A percentile compares a stretch with the other conserved stretches of the same genome.
Conservation (phyloP, 2,329 filamentous ascomycete genomes). For the Dactylonectria estremocensis region DNA sequence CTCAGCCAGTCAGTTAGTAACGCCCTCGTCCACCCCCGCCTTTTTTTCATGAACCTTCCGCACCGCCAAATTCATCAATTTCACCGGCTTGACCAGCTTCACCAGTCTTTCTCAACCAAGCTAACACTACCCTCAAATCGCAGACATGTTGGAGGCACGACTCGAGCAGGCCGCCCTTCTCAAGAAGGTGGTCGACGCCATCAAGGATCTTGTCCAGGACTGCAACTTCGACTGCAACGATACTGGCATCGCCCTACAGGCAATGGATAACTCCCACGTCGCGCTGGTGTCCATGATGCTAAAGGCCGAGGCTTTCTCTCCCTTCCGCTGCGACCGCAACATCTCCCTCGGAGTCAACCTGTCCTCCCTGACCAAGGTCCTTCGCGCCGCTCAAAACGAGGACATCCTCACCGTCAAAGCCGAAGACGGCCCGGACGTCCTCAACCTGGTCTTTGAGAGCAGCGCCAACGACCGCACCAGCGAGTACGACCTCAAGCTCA, state of each 20-base stretch:
- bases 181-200: constrained; percentile 99
- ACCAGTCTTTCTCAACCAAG: background rate
- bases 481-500: constrained; percentile 99
- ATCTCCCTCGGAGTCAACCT: constrained; percentile 98
- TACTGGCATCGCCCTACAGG: constrained; percentile 96
- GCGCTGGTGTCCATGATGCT: constrained; percentile 99
- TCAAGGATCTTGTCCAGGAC: constrained; percentile 99
- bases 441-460: constrained; percentile 97
- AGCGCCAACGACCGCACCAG: constrained; percentile 89
- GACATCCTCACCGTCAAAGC: constrained; percentile 98
- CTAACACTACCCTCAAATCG: constrained; percentile 33
- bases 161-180: constrained; percentile 93
- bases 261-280: constrained; percentile 99
- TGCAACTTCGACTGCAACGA: constrained; percentile 99
- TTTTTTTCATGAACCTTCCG: constrained; percentile 7
- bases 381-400: constrained; percentile 93
- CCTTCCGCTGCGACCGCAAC: constrained; percentile 98
- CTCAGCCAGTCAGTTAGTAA: constrained; percentile 27
- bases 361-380: constrained; percentile 95
- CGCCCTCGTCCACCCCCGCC: constrained; percentile 1
- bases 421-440: constrained; percentile 94
- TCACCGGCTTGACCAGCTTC: no score
- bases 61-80: no score
- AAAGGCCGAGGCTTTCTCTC: constrained; percentile 93
- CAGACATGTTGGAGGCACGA: constrained; percentile 93